phyloP scores from a whole-genome alignment of 2,329 filamentous ascomycete species.

The Ophiostoma ulmi region DNA sequence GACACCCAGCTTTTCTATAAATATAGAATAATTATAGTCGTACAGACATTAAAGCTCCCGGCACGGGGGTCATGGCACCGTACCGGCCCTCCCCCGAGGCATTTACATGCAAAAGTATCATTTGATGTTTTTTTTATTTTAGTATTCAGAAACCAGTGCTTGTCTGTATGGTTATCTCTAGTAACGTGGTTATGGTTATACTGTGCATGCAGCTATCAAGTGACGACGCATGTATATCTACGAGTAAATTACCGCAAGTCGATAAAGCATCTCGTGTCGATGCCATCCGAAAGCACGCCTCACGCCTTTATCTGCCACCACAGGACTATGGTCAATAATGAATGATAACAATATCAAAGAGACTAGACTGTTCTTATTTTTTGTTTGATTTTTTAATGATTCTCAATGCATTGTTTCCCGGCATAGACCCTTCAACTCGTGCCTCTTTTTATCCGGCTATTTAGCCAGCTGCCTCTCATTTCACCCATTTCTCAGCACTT shows the following conservation, averaged over 20 bases:
- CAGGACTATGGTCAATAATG: too few relatives aligned
- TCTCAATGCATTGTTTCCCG: not conserved
- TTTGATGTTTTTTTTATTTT: not conserved
- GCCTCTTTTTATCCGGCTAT: slow-evolving; percentile 10
- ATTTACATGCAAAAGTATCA: not conserved
- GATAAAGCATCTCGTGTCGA: not conserved
- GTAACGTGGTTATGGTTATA: not conserved
- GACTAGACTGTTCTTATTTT: not conserved
- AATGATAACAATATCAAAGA: not conserved
- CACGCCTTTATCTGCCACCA: not conserved
- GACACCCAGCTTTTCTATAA: too few relatives aligned
- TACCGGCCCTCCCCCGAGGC: slow-evolving; percentile 4
- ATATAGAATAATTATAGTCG: not conserved
- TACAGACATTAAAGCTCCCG: not conserved
- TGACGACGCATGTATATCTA: not conserved
- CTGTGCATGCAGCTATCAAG: not conserved
- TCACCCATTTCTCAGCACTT: slow-evolving; percentile 16
- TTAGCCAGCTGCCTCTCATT: slow-evolving; percentile 12
- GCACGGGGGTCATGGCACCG: slow-evolving; percentile 3
- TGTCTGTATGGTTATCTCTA: not conserved
- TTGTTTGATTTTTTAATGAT: not conserved
- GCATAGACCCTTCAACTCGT: not conserved
- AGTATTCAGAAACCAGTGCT: too few relatives aligned
- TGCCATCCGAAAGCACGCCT: not conserved
- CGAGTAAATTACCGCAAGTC: not conserved